phyloP scores from a whole-genome alignment of 495 filamentous ascomycete species.

The Margaritispora aquatica region DNA sequence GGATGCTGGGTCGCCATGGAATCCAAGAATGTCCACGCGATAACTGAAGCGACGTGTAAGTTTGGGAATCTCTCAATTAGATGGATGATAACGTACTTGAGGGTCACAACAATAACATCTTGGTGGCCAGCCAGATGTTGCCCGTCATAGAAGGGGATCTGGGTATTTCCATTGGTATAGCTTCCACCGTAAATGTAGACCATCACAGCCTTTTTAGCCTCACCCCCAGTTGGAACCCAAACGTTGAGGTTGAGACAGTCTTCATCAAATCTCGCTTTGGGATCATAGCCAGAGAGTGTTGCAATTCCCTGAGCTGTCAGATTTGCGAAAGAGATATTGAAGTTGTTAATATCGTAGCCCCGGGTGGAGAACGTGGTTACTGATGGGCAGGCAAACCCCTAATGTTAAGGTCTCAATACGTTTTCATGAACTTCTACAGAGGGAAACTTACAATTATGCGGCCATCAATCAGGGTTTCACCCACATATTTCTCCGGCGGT shows the following conservation, averaged over 20 bases:
- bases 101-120: conserved; percentile 51
- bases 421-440: not conserved
- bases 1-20: conserved; percentile 4
- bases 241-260: conserved; percentile 54
- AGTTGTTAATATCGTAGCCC: conserved; percentile 6
- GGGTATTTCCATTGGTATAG: conserved; percentile 28
- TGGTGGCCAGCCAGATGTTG: conserved; percentile 37
- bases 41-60: conserved; percentile 34
- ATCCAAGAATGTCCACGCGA: conserved; percentile 49
- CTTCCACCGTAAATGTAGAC: conserved; percentile 37
- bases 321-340: conserved; percentile 4
- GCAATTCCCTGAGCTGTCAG: conserved; percentile 5
- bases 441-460: not conserved
- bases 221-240: conserved; percentile 34
- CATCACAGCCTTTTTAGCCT: conserved; percentile 30
- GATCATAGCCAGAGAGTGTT: not conserved
- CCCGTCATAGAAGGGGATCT: conserved; percentile 32
- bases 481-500: conserved; percentile 4
- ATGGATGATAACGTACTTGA: conserved; percentile 34
- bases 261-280: conserved; percentile 30
- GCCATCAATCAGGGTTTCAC: conserved; percentile 4
- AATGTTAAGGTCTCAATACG: not conserved
- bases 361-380: conserved; percentile 1
- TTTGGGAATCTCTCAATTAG: not conserved
- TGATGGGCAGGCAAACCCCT: conserved; percentile 6